phyloP scores from a whole-genome alignment of 2,329 filamentous ascomycete species.

The Orbilia javanica region DNA sequence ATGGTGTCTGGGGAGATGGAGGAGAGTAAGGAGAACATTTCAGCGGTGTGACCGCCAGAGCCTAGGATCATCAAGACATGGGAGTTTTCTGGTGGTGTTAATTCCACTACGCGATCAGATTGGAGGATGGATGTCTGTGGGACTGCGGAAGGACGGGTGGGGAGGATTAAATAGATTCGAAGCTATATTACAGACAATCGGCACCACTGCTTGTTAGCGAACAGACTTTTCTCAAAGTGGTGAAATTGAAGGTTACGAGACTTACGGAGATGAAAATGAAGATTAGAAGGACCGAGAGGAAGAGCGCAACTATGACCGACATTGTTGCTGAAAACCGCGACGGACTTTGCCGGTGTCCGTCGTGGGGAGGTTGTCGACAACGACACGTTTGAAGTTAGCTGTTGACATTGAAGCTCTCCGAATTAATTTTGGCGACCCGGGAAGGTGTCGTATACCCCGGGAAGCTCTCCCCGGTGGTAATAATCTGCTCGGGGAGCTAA shows the following conservation, averaged over 20 bases:
- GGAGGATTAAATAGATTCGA: slow-evolving; percentile 48
- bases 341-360: neutral
- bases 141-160: slow-evolving; percentile 13
- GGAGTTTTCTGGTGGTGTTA: slow-evolving; percentile 28
- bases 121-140: slow-evolving; percentile 40
- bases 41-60: slow-evolving; percentile 92
- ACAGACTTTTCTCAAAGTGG: neutral
- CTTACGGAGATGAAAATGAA: slow-evolving; percentile 44
- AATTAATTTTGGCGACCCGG: neutral
- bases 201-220: neutral
- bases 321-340: slow-evolving; percentile 31
- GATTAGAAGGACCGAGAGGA: slow-evolving; percentile 26
- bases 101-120: slow-evolving; percentile 52
- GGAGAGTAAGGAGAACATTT: slow-evolving; percentile 88
- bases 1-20: slow-evolving; percentile 69
- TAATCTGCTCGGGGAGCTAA: slow-evolving; percentile 7
- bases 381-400: slow-evolving; percentile 15
- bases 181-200: slow-evolving; percentile 18
- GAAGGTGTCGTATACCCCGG: neutral
- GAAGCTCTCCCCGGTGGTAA: slow-evolving; percentile 3
- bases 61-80: slow-evolving; percentile 87
- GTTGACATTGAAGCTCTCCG: neutral
- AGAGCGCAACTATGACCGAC: slow-evolving; percentile 23
- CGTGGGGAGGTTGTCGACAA: neutral
- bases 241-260: neutral